phyloP scores from a whole-genome alignment of 768 basidiomycete genomes.

The Kwoniella bestiolae region DNA sequence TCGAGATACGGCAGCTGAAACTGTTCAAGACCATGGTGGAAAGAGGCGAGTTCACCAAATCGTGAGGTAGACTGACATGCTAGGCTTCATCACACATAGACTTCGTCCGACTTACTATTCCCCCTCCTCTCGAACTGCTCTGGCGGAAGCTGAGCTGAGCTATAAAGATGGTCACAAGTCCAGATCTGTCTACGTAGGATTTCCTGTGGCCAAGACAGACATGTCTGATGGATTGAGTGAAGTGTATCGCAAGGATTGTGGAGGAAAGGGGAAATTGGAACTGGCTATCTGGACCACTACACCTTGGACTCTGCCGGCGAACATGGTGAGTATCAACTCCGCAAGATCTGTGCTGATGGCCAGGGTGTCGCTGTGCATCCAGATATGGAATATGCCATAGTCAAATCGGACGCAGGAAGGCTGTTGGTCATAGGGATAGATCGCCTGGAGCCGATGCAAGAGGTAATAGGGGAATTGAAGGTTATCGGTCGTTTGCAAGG shows the following conservation, averaged over 20 bases:
- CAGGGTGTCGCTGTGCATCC: conserved; percentile 88
- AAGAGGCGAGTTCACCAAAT: conserved; percentile 63
- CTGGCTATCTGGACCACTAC: conserved; percentile 96
- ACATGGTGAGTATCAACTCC: conserved; percentile 69
- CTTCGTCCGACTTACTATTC: conserved; percentile 93
- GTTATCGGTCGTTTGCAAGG: conserved; percentile 52
- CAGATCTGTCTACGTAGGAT: conserved; percentile 82
- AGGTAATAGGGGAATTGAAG: conserved; percentile 53
- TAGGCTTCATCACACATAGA: conserved; percentile 80
- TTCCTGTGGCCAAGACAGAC: conserved; percentile 62
- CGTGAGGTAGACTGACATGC: conserved; percentile 6
- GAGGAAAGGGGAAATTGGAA: conserved; percentile 56
- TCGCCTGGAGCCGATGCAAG: conserved; percentile 52
- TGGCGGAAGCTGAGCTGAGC: conserved; percentile 91
- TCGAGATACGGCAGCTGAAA: conserved; percentile 83
- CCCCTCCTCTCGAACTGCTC: conserved; percentile 87
- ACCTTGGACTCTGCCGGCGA: conserved; percentile 93
- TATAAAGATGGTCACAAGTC: conserved; percentile 90
- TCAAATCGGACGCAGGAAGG: conserved; percentile 47
- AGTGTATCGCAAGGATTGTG: conserved; percentile 23
- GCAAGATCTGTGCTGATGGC: not conserved
- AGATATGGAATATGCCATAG: conserved; percentile 69
- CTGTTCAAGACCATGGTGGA: conserved; percentile 88
- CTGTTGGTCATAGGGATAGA: conserved; percentile 58
- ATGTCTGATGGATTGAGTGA: conserved; percentile 40